Evolutionary conservation across 2,329 filamentous ascomycete genomes (phyloP).

Genomic region (Clonostachys rhizophaga): DNA sequence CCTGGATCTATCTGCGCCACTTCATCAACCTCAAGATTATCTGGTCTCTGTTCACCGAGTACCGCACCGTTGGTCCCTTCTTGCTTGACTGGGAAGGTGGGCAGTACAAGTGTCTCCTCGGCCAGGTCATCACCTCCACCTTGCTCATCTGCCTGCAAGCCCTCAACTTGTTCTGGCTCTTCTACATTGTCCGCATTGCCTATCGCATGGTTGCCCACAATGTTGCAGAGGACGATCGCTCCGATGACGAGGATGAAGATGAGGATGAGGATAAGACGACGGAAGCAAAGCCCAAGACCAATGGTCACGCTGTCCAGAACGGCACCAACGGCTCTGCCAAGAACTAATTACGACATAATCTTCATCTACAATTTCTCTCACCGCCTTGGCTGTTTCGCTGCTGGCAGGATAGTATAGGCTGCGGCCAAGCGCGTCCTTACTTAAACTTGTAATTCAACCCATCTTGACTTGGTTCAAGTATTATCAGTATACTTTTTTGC

Average conservation of each 20-base stretch:
- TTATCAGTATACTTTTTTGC: neutral
- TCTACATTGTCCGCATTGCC: constrained; percentile 70
- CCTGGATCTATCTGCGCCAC: constrained; percentile 90
- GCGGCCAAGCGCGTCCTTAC: too few relatives aligned
- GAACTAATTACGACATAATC: constrained; percentile 1
- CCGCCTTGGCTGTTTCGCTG: too few relatives aligned
- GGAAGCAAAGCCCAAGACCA: constrained; percentile 14
- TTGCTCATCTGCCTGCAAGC: constrained; percentile 66
- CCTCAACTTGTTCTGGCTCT: constrained; percentile 79
- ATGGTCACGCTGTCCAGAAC: constrained; percentile 6
- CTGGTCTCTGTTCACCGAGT: constrained; percentile 70
- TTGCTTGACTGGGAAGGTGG: constrained; percentile 71
- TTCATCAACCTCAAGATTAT: constrained; percentile 77
- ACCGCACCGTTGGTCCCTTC: constrained; percentile 69
- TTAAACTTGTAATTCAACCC: neutral
- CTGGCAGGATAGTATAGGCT: neutral
- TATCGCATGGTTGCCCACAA: constrained; percentile 63
- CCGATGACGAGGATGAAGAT: constrained; percentile 62
- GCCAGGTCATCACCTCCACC: constrained; percentile 60
- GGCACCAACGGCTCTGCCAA: constrained; percentile 3
- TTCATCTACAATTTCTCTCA: neutral
- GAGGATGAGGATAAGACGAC: constrained; percentile 39
- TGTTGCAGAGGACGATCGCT: constrained; percentile 65
- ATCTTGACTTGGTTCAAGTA: neutral
- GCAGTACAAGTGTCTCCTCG: constrained; percentile 73